Evolutionary conservation across 2,329 filamentous ascomycete genomes (phyloP), one percentile per base, ranked within the genome.

Genomic region (Diaporthe sp.): DNA sequence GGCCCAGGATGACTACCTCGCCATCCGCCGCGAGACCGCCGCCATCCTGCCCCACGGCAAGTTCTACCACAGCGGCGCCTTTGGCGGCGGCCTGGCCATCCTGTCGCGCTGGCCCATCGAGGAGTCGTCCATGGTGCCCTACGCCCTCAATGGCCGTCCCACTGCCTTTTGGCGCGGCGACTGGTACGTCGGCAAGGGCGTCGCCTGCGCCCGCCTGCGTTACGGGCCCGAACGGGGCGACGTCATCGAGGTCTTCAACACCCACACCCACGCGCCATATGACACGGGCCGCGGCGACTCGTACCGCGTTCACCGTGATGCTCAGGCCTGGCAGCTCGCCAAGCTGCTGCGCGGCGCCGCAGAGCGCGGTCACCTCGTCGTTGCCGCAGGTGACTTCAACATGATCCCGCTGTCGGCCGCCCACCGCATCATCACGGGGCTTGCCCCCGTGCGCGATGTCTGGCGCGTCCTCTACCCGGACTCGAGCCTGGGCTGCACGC

Each of bases 111-210:
- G 95, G 95, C 96, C 96, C 31, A 95, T 99, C 78, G 93, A 95
- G 80, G 94, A 98, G 86, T 96, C 93, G 83, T 92, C 89, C 80
- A 98, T 98, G 95, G 89, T 92, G 79, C 89, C 88, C 4, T 99
- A 98, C 82, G 92, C 95, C n/a, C 89, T 99, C 72, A 98, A 98
- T 83, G 97, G 97, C 25, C 91, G 96, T 25, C 97, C 97, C 8
- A 96, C 95, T 13, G 96, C 96, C 6, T 98, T 98, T 85, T 98
- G 94, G 86, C 89, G 96, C 76, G 97, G 97, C 15, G 96, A 98
- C 84, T 98, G 96, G 95, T 98, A 92, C 81, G 96, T 98, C 13
- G 97, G 97, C 0, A 98, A 98, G 83, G 97, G 97, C 22, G 92
- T 98, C 57, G 97, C 96, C 9, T 94, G 91, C 81, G 96, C 96